Percentiles rank a stretch among this genome's conserved stretches.
phyloP scores from a whole-genome alignment of 2,329 filamentous ascomycete genomes.

The Venturia oleaginea region DNA sequence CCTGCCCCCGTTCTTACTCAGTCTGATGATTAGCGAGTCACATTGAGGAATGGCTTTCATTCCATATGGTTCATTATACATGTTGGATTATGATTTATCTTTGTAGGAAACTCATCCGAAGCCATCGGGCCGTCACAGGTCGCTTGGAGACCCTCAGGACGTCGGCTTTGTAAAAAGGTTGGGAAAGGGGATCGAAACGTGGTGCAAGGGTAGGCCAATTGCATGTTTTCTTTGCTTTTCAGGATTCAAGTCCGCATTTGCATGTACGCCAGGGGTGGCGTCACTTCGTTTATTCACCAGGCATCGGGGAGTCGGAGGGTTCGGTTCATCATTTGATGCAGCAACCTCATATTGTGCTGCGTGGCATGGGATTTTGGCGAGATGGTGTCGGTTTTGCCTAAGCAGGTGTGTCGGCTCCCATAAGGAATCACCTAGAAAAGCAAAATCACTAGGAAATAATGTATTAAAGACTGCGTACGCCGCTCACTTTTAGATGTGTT shows the following conservation, averaged over 20 bases:
- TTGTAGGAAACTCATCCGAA: background rate
- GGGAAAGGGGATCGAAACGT: background rate
- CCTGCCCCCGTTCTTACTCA: background rate
- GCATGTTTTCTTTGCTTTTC: background rate
- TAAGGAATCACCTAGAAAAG: background rate
- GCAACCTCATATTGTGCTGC: background rate
- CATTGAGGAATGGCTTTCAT: background rate
- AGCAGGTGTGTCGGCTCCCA: background rate
- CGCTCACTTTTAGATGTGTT: background rate
- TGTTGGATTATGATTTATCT: background rate
- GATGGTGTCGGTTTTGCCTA: background rate
- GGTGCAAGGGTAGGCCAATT: background rate
- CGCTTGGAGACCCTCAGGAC: background rate
- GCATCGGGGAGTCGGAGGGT: slow-evolving; percentile 2
- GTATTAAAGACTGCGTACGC: background rate
- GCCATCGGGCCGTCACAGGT: background rate
- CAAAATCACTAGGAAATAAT: background rate
- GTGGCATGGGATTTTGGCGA: background rate
- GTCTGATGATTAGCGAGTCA: background rate
- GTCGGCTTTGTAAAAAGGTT: background rate
- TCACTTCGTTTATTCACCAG: background rate
- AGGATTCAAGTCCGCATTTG: background rate
- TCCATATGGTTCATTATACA: background rate
- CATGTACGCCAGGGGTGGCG: background rate
- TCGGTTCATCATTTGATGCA: background rate